Evolutionary conservation across 768 basidiomycete genomes (phyloP).

Genomic region (Naematelia aurantialba): DNA sequence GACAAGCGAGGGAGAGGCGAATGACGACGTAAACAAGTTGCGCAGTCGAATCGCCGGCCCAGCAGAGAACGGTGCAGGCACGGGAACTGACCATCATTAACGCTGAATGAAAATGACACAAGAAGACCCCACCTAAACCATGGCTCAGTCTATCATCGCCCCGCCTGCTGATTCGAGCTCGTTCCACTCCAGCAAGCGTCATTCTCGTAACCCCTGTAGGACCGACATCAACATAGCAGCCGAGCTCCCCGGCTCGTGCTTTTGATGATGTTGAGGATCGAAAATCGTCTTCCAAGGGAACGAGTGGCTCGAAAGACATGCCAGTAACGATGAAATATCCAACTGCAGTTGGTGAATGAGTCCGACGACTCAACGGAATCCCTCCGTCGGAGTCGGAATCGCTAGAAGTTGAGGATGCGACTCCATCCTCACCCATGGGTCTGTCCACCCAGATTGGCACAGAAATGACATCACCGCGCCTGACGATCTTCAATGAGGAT

Average conservation of each 20-base stretch:
- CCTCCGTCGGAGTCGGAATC: slow-evolving; percentile 55
- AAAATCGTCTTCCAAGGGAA: slow-evolving; percentile 50
- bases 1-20: slow-evolving; percentile 59
- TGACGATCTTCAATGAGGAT: slow-evolving; percentile 16
- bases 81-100: slow-evolving; percentile 3
- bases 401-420: slow-evolving; percentile 55
- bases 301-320: slow-evolving; percentile 63
- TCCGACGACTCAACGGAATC: neutral
- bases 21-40: slow-evolving; percentile 61
- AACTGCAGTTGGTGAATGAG: slow-evolving; percentile 52
- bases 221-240: slow-evolving; percentile 75
- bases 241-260: slow-evolving; percentile 65
- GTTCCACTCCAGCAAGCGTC: slow-evolving; percentile 73
- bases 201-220: slow-evolving; percentile 60
- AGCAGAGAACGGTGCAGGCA: slow-evolving; percentile 13
- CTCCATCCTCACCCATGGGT: slow-evolving; percentile 60
- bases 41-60: slow-evolving; percentile 56
- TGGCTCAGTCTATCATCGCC: slow-evolving; percentile 53
- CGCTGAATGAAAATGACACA: neutral
- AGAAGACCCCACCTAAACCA: slow-evolving; percentile 55
- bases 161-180: slow-evolving; percentile 60
- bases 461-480: slow-evolving; percentile 43
- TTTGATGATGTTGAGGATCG: slow-evolving; percentile 51
- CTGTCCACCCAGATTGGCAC: slow-evolving; percentile 28
- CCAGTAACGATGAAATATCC: slow-evolving; percentile 77